Conservation (phyloP, 371 early-diverging fungal species). For the Mucor velutinosus region DNA sequence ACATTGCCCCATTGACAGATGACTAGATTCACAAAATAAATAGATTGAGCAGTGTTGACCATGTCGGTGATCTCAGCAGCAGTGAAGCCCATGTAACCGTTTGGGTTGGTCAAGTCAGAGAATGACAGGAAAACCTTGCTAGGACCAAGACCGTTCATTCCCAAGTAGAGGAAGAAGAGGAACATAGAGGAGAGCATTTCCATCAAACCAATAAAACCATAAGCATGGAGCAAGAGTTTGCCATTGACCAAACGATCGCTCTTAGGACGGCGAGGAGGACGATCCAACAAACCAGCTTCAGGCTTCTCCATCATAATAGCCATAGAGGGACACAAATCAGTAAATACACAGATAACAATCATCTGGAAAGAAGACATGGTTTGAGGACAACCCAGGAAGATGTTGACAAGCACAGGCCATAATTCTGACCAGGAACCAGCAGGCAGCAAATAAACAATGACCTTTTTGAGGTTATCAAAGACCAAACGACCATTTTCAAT, state of each 20-base stretch:
- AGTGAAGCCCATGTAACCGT: slow-evolving; percentile 52
- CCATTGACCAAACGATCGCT: slow-evolving; percentile 59
- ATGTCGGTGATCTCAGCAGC: slow-evolving; percentile 43
- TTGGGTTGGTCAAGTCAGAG: slow-evolving; percentile 50
- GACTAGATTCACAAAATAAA: slow-evolving; percentile 68
- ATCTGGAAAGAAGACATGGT: slow-evolving; percentile 67
- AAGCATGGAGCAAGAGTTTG: slow-evolving; percentile 61
- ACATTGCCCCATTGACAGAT: slow-evolving; percentile 61
- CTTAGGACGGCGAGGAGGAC: slow-evolving; percentile 64
- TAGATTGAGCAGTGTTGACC: slow-evolving; percentile 58
- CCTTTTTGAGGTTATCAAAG: slow-evolving; percentile 84
- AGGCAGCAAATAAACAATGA: slow-evolving; percentile 75
- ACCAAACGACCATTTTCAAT: slow-evolving; percentile 82
- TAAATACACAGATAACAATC: slow-evolving; percentile 66
- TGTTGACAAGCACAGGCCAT: slow-evolving; percentile 69
- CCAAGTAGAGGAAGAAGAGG: slow-evolving; percentile 64
- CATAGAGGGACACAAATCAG: slow-evolving; percentile 54
- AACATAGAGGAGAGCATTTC: slow-evolving; percentile 60
- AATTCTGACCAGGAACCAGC: slow-evolving; percentile 74
- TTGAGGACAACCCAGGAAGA: slow-evolving; percentile 69
- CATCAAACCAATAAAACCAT: slow-evolving; percentile 66
- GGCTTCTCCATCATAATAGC: slow-evolving; percentile 69
- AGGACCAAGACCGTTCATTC: slow-evolving; percentile 45
- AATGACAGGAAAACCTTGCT: slow-evolving; percentile 53
- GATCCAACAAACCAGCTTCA: slow-evolving; percentile 62